phyloP scores from a whole-genome alignment of 1,284 basidiomycete genomes.

The Paramarasmius palmivorus region DNA sequence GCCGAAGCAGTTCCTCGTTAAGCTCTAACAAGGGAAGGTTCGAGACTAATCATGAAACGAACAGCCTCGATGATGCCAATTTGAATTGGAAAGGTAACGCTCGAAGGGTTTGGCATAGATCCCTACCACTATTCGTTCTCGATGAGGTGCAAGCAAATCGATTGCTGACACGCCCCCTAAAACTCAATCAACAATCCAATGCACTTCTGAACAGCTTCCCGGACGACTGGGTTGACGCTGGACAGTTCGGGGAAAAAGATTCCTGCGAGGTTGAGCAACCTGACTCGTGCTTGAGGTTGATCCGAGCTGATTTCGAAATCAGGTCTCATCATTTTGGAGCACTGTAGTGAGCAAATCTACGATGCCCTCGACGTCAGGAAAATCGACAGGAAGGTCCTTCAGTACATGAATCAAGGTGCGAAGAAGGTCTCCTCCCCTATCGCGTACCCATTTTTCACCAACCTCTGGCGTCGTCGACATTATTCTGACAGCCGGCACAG shows the following conservation, averaged over 20 bases:
- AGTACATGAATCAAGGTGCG: slow-evolving; percentile 92
- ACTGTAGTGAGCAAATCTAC: slow-evolving; percentile 79
- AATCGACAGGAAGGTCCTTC: slow-evolving; percentile 93
- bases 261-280: slow-evolving; percentile 69
- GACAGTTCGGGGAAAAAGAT: slow-evolving; percentile 92
- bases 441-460: slow-evolving; percentile 80
- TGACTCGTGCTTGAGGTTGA: slow-evolving; percentile 46
- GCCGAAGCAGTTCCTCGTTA: slow-evolving; percentile 90
- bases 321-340: slow-evolving; percentile 70
- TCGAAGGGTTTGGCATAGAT: slow-evolving; percentile 98
- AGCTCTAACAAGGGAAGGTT: slow-evolving; percentile 87
- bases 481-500: slow-evolving; percentile 79
- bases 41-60: slow-evolving; percentile 85
- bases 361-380: slow-evolving; percentile 84
- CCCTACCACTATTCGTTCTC: slow-evolving; percentile 84
- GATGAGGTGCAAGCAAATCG: slow-evolving; percentile 84
- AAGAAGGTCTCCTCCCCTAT: slow-evolving; percentile 90
- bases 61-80: slow-evolving; percentile 99
- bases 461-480: slow-evolving; percentile 74
- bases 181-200: slow-evolving; percentile 82
- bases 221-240: slow-evolving; percentile 84
- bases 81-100: slow-evolving; percentile 94
- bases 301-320: slow-evolving; percentile 42
- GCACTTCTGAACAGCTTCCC: slow-evolving; percentile 83
- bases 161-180: slow-evolving; percentile 71